Evolutionary conservation across 441 rosid genomes (phyloP).

Genomic region (Corymbia citriodora): DNA sequence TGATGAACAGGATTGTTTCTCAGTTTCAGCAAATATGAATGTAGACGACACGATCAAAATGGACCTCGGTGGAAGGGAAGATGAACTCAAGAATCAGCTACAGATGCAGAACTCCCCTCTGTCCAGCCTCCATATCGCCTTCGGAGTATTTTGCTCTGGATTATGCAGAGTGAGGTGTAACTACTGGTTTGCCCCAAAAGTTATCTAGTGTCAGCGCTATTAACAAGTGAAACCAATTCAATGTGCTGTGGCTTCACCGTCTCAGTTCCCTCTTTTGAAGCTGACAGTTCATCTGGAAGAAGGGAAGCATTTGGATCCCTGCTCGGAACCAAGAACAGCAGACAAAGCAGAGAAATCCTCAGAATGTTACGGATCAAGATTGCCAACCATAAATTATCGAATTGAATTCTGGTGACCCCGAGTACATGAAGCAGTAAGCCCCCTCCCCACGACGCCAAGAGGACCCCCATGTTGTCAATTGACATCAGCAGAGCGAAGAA

Average conservation of each 20-base stretch:
- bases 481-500: slow-evolving; percentile 96
- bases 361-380: slow-evolving; percentile 68
- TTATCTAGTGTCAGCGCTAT: slow-evolving; percentile 31
- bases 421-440: slow-evolving; percentile 68
- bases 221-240: slow-evolving; percentile 66
- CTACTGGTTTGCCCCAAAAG: not conserved
- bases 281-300: slow-evolving; percentile 40
- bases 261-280: slow-evolving; percentile 28
- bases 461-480: slow-evolving; percentile 66
- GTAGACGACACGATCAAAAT: not conserved
- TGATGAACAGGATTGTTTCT: not conserved
- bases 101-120: not conserved
- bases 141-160: not conserved
- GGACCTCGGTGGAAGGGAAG: not conserved
- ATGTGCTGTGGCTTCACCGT: slow-evolving; percentile 28
- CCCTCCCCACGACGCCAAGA: slow-evolving; percentile 84
- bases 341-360: slow-evolving; percentile 57
- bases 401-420: slow-evolving; percentile 57
- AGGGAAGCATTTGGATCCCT: slow-evolving; percentile 48
- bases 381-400: slow-evolving; percentile 75
- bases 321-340: slow-evolving; percentile 68
- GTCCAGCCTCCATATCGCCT: not conserved
- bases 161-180: not conserved
- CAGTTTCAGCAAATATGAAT: not conserved
- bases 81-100: not conserved